Percentiles rank a stretch among this genome's conserved stretches.
These are phyloP conservation scores for Leptographium lundbergii DNA, from an alignment of 2,329 filamentous ascomycete genomes.

Conservation along the genomic window DNA sequence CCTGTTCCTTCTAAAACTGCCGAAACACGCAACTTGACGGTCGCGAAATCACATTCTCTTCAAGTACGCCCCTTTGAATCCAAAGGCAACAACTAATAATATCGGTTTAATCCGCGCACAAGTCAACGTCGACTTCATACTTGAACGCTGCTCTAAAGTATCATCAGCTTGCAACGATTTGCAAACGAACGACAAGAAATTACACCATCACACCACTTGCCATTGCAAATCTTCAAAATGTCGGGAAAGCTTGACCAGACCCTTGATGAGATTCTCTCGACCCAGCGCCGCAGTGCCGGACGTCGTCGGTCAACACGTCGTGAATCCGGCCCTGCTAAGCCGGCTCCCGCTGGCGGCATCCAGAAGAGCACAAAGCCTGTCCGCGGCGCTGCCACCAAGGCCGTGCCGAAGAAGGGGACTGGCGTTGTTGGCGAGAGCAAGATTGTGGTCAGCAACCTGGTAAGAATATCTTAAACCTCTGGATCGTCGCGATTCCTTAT, in stretches of 20 bases:
- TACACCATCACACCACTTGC: slow-evolving; percentile 5
- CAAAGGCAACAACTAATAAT: background rate
- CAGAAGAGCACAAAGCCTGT: slow-evolving; percentile 59
- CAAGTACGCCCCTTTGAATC: background rate
- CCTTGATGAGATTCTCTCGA: slow-evolving; percentile 92
- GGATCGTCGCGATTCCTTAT: too few relatives aligned
- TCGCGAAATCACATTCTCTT: background rate
- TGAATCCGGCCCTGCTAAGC: slow-evolving; percentile 38
- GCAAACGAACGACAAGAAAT: background rate
- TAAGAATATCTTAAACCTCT: slow-evolving; percentile 35
- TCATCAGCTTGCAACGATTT: background rate
- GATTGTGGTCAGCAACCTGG: slow-evolving; percentile 97
- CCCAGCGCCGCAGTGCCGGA: slow-evolving; percentile 47
- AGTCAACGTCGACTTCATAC: background rate
- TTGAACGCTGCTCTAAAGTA: background rate
- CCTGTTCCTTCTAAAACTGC: background rate
- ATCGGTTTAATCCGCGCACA: background rate
- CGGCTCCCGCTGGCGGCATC: slow-evolving; percentile 72
- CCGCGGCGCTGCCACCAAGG: slow-evolving; percentile 46
- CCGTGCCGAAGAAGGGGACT: slow-evolving; percentile 53
- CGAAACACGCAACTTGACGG: background rate
- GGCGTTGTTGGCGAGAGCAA: slow-evolving; percentile 66
- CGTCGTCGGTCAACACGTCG: slow-evolving; percentile 39
- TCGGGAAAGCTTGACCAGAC: slow-evolving; percentile 93
- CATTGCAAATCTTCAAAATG: slow-evolving; percentile 42